A percentile compares a stretch with the other conserved stretches of the same genome.
These are phyloP conservation scores for Saussurea involucrata DNA, from an alignment of 129 eudicot genomes.

Conservation along the genomic window DNA sequence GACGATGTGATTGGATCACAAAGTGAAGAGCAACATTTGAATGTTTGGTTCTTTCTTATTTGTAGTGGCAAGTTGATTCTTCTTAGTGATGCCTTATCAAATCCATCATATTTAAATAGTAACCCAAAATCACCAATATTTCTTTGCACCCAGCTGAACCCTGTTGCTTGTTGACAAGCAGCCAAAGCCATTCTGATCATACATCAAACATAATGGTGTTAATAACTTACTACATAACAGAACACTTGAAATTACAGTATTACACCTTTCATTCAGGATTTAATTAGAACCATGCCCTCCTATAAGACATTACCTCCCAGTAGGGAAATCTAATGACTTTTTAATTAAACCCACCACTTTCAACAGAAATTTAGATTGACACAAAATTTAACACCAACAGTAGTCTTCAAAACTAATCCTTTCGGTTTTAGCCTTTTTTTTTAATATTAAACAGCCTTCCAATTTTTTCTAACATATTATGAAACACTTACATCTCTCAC, in stretches of 20 bases:
- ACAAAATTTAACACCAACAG: neutral
- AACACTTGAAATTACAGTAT: neutral
- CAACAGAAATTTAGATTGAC: neutral
- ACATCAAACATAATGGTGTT: neutral
- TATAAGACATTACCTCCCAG: neutral
- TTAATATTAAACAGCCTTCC: neutral
- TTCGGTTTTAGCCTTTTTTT: neutral
- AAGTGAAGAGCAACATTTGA: conserved; percentile 11
- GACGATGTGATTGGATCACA: conserved; percentile 24
- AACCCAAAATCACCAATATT: neutral
- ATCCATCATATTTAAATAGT: conserved; percentile 2
- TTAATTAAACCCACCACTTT: neutral
- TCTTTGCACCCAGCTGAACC: conserved; percentile 22
- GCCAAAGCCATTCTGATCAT: conserved; percentile 40
- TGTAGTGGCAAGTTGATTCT: conserved; percentile 6
- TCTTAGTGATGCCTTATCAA: neutral
- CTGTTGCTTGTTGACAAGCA: conserved; percentile 21
- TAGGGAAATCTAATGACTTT: neutral
- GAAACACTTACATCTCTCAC: neutral
- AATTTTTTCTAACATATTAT: neutral
- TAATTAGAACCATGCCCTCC: neutral
- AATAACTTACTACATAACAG: neutral
- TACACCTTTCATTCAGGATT: neutral
- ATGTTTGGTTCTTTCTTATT: neutral
- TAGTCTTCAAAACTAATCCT: neutral